Evolutionary conservation across 2,329 filamentous ascomycete species (phyloP), one percentile per base, ranked within the genome.

Genomic region (Colletotrichum australisinense): DNA sequence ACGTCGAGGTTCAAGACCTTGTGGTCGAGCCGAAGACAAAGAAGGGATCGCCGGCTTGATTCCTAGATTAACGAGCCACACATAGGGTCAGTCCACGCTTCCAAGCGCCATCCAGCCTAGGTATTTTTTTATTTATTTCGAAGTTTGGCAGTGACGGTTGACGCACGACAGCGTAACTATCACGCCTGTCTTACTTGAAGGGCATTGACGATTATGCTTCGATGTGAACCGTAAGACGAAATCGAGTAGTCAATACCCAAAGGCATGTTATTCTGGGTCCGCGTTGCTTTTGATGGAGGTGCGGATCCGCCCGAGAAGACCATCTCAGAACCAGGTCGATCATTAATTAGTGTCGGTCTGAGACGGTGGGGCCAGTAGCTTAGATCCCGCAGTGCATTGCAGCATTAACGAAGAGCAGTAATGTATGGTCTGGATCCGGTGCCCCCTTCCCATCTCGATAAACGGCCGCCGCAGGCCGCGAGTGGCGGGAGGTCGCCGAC

Each of bases 221-320:
- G 24, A 53, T 42, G 56, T 30, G 30, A 28, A 30, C 22, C 14
- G 30, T 32, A 32, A 46, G 58, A 59, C 49, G 35, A 28, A 38
- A 19, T 52, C 35, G 24, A 35, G 52, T 22, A 38, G 24, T 52
- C 49, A 19, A 35, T 35, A 30, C 26, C 28, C n/a, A 8, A n/a
- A 35, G n/a, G 22, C 24, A 56, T 59, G 19, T 32, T 52, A 28
- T 32, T 30, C 60, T 35, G 30, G 59, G 52, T 14, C 42, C 3
- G n/a, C 28, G 57, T 71, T 64, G 56, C 62, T 66, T 62, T 38
- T 58, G 28, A 66, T 57, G 67, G 60, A 66, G 60, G 46, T 65
- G 55, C 67, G 55, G 70, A 73, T 73, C 49, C 67, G 49, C 70
- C 67, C 60, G 67, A 28, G 46, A 58, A 62, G 30, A 53, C 49